Evolutionary conservation across 2,329 filamentous ascomycete genomes (phyloP), one percentile per base, ranked within the genome.

Genomic region (Colletotrichum sp.): DNA sequence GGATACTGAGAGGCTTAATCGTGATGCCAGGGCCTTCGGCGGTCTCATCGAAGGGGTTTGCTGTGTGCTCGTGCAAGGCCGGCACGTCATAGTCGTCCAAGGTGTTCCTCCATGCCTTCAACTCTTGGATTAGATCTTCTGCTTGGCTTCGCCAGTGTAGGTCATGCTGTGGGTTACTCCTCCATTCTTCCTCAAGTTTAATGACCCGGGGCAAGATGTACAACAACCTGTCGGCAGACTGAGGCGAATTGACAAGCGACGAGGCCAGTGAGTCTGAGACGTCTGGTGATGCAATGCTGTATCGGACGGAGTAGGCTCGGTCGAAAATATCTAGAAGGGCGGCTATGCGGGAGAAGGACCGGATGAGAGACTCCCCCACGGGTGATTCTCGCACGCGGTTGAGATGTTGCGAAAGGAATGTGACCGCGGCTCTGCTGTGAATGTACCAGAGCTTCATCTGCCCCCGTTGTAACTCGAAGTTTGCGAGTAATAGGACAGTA

Each of bases 391-490:
- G 39, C 9, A 74, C 43, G 7, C 66, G 65, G 2, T 16, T 55
- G 39, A 74, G 55, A 16, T 74, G 56, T 39, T 74, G 71, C 6
- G 71, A 74, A 3, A 74, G 56, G 22, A 74, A 69, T 5, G 66
- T 55, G n/a, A 74, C 56, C 6, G 71, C 71, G 3, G 71, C 71
- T 8, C 71, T 39, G 56, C 71, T 64, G n/a, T 70, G 71, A 8
- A 74, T 69, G 4, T 74, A 70, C 71, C 71, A 74, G 4, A 74
- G 39, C 43, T 70, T 74, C 71, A 74, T 69, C 25, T 74, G 71
- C 6, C 66, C 66, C 22, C 65, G 66, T n/a, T 70, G 71, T 2
- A 74, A 12, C 48, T 74, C 71, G 30, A 74, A 74, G 43, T 70
- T 69, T 0, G 71, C 66, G 0, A 74, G 56, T 1, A 74, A n/a